Evolutionary conservation across 257 asterid species (phyloP).

Genomic region (Gardenia jasminoides): DNA sequence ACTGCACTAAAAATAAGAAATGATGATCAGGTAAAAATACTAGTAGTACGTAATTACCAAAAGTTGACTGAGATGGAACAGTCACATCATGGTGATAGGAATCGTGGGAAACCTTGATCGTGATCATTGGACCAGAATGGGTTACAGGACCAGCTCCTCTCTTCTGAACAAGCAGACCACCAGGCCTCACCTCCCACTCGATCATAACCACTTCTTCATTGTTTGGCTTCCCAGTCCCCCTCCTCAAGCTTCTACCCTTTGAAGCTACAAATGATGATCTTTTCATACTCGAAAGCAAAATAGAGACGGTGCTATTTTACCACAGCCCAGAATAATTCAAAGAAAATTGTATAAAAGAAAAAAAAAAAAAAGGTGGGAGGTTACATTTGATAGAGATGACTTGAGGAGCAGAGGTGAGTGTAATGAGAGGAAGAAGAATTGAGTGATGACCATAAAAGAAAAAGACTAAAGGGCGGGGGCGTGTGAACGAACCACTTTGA

Average conservation of each 20-base stretch:
- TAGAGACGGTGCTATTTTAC: not conserved
- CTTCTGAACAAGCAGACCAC: conserved; percentile 36
- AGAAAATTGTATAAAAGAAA: not conserved
- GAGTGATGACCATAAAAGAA: conserved; percentile 24
- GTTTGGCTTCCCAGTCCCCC: not conserved
- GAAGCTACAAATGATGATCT: conserved; percentile 22
- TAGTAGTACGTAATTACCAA: conserved; percentile 24
- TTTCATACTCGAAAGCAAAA: conserved; percentile 14
- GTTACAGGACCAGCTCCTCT: conserved; percentile 14
- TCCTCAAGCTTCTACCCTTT: conserved; percentile 16
- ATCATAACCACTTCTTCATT: conserved; percentile 11
- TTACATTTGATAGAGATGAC: conserved; percentile 15
- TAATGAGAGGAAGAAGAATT: conserved; percentile 19
- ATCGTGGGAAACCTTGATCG: conserved; percentile 29
- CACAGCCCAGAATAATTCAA: not conserved
- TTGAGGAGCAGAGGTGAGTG: conserved; percentile 19
- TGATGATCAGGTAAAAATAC: not conserved
- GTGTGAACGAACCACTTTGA: conserved; percentile 7
- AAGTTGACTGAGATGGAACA: conserved; percentile 31
- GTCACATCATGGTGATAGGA: conserved; percentile 25
- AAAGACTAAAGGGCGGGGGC: conserved; percentile 8
- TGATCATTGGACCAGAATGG: conserved; percentile 27
- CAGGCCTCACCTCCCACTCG: conserved; percentile 38
- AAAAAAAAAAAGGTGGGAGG: conserved; percentile 6
- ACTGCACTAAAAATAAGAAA: not conserved